A percentile compares a stretch with the other conserved stretches of the same genome.
Conservation (phyloP, 225 moss, liverwort and hornwort species). For the Marchantia polymorpha region DNA sequence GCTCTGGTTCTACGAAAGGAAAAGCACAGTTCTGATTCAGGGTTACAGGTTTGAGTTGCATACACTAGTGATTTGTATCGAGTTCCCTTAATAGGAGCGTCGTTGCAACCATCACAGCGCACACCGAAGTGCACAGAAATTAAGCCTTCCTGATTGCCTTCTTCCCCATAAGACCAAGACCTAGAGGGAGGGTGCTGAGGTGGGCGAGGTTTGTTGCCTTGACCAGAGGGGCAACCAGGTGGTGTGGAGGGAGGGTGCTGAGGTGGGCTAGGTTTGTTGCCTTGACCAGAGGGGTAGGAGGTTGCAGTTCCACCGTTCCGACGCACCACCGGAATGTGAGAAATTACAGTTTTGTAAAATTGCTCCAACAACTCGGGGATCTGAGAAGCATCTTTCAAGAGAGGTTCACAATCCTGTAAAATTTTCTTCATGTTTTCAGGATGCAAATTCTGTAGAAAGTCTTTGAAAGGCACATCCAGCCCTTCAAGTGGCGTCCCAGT, state of each 20-base stretch:
- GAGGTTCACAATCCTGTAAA: conserved; percentile 5
- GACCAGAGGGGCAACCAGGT: not conserved
- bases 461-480: not conserved
- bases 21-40: not conserved
- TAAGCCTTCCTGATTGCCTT: not conserved
- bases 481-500: not conserved
- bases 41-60: not conserved
- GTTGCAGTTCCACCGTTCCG: not conserved
- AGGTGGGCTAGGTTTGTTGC: not conserved
- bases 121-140: not conserved
- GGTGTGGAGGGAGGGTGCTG: not conserved
- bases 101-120: conserved; percentile 8
- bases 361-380: conserved; percentile 11
- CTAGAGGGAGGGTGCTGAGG: not conserved
- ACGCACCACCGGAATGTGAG: not conserved
- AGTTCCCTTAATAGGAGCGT: conserved; percentile 4
- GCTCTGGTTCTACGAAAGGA: not conserved
- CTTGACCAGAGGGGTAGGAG: not conserved
- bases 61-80: conserved; percentile 16
- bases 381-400: conserved; percentile 8
- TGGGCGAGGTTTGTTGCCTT: not conserved
- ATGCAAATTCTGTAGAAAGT: not conserved
- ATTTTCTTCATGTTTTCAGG: not conserved
- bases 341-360: not conserved
- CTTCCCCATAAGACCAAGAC: not conserved